Conservation (phyloP, 2,329 filamentous ascomycete species). For the Zalaria sp. region DNA sequence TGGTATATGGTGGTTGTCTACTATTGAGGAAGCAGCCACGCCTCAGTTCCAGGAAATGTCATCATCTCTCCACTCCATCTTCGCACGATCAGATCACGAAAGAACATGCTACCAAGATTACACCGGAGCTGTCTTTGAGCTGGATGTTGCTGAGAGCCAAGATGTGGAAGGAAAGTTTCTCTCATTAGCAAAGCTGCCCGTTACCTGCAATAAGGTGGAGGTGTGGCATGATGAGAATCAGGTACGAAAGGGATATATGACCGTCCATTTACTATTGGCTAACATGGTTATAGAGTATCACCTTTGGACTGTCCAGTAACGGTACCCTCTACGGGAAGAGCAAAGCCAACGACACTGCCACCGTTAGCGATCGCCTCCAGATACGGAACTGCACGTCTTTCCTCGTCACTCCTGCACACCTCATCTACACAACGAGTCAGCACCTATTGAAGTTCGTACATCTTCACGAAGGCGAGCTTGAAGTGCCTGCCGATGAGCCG, state of each 20-base stretch:
- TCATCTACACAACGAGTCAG: constrained; percentile 84
- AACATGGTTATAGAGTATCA: constrained; percentile 15
- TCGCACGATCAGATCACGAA: constrained; percentile 7
- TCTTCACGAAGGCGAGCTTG: constrained; percentile 52
- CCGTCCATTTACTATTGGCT: not conserved
- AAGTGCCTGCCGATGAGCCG: constrained; percentile 75
- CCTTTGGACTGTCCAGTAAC: constrained; percentile 56
- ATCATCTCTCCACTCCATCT: not conserved
- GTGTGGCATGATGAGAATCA: constrained; percentile 21
- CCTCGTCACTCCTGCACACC: constrained; percentile 61
- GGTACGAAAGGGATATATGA: not conserved
- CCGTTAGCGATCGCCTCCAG: constrained; percentile 49
- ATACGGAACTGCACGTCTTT: constrained; percentile 90
- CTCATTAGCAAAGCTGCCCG: constrained; percentile 8
- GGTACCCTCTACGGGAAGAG: constrained; percentile 57
- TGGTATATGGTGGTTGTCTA: not conserved
- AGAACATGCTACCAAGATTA: constrained; percentile 11
- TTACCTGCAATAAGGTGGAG: constrained; percentile 13
- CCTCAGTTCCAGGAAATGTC: not conserved
- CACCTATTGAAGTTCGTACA: constrained; percentile 93
- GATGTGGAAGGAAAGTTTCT: not conserved
- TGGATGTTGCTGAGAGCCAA: not conserved
- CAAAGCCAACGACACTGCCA: constrained; percentile 7
- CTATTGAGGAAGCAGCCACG: no score
- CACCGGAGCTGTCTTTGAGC: constrained; percentile 6